Evolutionary conservation across 176 grass and related monocot genomes (phyloP).

Genomic region (Carex cristatella): DNA sequence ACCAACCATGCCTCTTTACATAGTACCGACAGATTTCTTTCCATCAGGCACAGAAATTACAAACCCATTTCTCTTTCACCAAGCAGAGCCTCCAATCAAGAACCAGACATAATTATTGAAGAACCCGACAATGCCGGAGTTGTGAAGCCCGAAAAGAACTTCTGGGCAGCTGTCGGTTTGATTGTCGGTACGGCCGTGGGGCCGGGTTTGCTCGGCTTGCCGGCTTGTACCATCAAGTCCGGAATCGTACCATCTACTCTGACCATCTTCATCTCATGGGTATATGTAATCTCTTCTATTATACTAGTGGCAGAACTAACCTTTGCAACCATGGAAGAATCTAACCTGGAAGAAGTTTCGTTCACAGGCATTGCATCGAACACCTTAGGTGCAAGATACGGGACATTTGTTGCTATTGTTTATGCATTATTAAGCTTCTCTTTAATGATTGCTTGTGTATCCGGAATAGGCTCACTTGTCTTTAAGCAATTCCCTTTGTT

Average conservation of each 20-base stretch:
- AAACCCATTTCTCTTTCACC: slow-evolving; percentile 6
- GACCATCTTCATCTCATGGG: slow-evolving; percentile 59
- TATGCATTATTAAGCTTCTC: slow-evolving; percentile 80
- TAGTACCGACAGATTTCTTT: background rate
- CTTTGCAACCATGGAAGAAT: slow-evolving; percentile 52
- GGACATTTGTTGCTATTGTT: slow-evolving; percentile 36
- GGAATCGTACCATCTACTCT: slow-evolving; percentile 46
- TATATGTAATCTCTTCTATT: slow-evolving; percentile 75
- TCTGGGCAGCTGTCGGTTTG: slow-evolving; percentile 71
- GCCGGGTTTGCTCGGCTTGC: slow-evolving; percentile 73
- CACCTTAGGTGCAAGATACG: slow-evolving; percentile 44
- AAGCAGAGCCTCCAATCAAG: background rate
- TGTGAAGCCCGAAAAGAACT: slow-evolving; percentile 38
- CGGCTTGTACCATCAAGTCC: slow-evolving; percentile 65
- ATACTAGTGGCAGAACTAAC: slow-evolving; percentile 71
- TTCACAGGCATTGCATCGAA: slow-evolving; percentile 76
- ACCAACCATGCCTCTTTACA: background rate
- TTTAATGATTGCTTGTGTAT: slow-evolving; percentile 59
- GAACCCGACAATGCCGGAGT: background rate
- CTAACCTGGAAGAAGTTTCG: slow-evolving; percentile 52
- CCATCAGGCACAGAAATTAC: background rate
- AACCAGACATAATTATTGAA: no score
- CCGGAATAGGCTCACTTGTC: slow-evolving; percentile 53
- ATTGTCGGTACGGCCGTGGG: slow-evolving; percentile 73
- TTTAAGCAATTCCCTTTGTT: slow-evolving; percentile 44